Conservation (phyloP, 306 rosid species). For the Medicago truncatula region DNA sequence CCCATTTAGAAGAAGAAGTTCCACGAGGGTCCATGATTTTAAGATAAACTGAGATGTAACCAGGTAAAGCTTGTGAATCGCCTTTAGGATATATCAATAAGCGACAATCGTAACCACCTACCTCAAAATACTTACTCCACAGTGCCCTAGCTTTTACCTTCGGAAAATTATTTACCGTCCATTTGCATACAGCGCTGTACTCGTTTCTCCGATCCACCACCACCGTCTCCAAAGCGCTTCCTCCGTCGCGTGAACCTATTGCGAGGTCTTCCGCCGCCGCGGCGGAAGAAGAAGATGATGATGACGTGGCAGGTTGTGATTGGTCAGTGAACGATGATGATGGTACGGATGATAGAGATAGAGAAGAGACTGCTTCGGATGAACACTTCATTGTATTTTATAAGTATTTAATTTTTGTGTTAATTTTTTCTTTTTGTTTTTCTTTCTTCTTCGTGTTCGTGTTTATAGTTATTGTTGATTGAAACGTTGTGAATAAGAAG, state of each 20-base stretch:
- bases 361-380: slow-evolving; percentile 73
- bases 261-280: slow-evolving; percentile 85
- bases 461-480: slow-evolving; percentile 4
- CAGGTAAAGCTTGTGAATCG: slow-evolving; percentile 92
- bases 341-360: slow-evolving; percentile 60
- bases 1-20: slow-evolving; percentile 95
- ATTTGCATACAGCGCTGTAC: slow-evolving; percentile 84
- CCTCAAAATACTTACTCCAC: slow-evolving; percentile 99
- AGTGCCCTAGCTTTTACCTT: slow-evolving; percentile 94
- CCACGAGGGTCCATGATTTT: slow-evolving; percentile 99
- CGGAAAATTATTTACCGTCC: slow-evolving; percentile 96
- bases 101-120: slow-evolving; percentile 98
- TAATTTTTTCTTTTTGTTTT: not conserved
- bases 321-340: slow-evolving; percentile 53
- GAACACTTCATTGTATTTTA: slow-evolving; percentile 73
- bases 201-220: slow-evolving; percentile 82
- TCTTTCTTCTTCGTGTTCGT: slow-evolving; percentile 20
- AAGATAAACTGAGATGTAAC: slow-evolving; percentile 91
- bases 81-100: slow-evolving; percentile 93
- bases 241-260: slow-evolving; percentile 70
- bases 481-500: slow-evolving; percentile 3
- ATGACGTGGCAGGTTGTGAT: slow-evolving; percentile 62
- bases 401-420: not conserved
- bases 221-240: slow-evolving; percentile 88
- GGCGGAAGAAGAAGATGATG: slow-evolving; percentile 59